Base-by-base conservation (phyloP, 306 rosid genomes). In the Acmispon strigosus region DNA sequence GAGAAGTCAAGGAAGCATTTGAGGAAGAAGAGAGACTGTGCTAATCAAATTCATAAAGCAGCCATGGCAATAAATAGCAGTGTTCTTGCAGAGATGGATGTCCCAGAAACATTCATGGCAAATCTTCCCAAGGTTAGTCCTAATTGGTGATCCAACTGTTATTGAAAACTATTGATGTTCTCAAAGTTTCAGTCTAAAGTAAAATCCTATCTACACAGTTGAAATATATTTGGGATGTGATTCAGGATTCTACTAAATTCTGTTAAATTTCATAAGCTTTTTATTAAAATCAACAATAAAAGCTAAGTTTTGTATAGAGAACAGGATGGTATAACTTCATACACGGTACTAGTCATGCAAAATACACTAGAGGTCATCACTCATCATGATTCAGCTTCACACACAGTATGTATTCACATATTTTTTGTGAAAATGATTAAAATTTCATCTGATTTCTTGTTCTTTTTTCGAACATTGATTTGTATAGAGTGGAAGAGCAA, bases 51-150 rank as follows among this genome's bases (percentile, higher is more conserved):
- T 72, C 96, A 91, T 76, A 95, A 95, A 84, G 99, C 97, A 27
- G 96, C 96, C 41, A 89, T 88, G 96, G 99, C 96, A 19, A 95
- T 95, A 83, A 95, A 95, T 69, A 87, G 96, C 58, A 87, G 80
- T 32, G 78, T 89, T 76, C 91, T 95, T 11, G 86, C 96, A n/a
- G 97, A 95, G 76, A 89, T 95, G 91, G 96, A 89, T 62, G 86
- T 91, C 44, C 99, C 99, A 0, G 93, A 91, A 41, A 72, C 97
- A 8, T 95, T 80, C 68, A 62, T 81, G 64, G 83, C 85, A 44
- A 84, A 84, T 85, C 96, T 95, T 74, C 99, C 99, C 17, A 95
- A 95, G 97, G 99, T 91, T 63, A 53, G 77, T 70, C 52, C 49
- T 76, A 70, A 62, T 7, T 70, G 72, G 14, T 65, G 52, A 42